Conservation (phyloP, 352 stramenopile genomes). For the Globisporangium mamillatum region DNA sequence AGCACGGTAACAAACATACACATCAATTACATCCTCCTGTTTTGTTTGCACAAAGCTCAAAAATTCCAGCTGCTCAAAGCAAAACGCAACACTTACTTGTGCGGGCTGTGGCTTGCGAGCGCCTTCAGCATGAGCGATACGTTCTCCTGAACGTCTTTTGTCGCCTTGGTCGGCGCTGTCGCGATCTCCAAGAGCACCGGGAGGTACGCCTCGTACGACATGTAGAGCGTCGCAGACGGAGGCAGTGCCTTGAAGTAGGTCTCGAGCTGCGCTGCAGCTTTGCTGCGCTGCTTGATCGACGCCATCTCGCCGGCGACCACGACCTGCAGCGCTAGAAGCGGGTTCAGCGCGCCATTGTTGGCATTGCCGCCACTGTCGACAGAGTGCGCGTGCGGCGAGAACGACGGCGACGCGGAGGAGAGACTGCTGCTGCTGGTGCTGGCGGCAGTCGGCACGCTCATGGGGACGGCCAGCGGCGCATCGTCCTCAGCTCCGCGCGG, state of each 20-base stretch:
- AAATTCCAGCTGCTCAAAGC: not conserved
- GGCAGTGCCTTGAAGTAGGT: conserved; percentile 29
- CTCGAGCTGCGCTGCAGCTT: conserved; percentile 46
- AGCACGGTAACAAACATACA: not conserved
- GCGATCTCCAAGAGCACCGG: conserved; percentile 34
- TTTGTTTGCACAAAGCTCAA: not conserved
- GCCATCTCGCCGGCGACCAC: conserved; percentile 37
- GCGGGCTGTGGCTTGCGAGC: conserved; percentile 38
- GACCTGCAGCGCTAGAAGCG: conserved; percentile 39
- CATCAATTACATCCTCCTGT: not conserved
- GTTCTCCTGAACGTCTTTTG: conserved; percentile 33
- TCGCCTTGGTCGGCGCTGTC: conserved; percentile 24
- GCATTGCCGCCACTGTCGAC: not conserved
- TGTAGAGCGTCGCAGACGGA: conserved; percentile 25
- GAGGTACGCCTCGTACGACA: conserved; percentile 57
- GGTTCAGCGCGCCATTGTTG: conserved; percentile 27
- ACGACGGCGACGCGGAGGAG: conserved; percentile 19
- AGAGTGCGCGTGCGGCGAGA: conserved; percentile 10
- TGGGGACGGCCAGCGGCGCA: conserved; percentile 10
- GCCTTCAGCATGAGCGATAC: conserved; percentile 40
- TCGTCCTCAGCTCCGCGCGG: conserved; percentile 18
- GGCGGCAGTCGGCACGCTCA: not conserved
- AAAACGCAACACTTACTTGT: conserved; percentile 17
- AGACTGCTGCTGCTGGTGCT: not conserved
- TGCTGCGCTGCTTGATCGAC: conserved; percentile 35